Evolutionary conservation across 805 yeast species (phyloP).

Genomic region (Schizosaccharomyces osmophilus): DNA sequence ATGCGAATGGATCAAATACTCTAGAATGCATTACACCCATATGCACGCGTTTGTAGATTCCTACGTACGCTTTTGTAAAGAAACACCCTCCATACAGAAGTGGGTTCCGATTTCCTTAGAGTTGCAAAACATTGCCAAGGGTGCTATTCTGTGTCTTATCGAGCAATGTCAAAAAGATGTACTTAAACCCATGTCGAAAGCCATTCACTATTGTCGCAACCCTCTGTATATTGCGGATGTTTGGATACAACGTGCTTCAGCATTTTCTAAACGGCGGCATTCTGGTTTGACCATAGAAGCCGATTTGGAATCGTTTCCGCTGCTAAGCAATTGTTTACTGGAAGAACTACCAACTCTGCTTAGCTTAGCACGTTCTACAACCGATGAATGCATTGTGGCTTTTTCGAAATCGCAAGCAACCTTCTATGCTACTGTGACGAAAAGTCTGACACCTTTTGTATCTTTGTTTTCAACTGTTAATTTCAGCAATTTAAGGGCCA

Average conservation of each 20-base stretch:
- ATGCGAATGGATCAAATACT: not conserved
- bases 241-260: not conserved
- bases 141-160: not conserved
- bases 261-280: not conserved
- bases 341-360: not conserved
- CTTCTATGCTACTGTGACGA: not conserved
- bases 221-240: not conserved
- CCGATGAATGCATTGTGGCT: not conserved
- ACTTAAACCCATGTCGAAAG: not conserved
- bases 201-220: not conserved
- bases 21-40: not conserved
- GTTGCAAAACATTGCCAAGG: not conserved
- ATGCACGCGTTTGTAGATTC: not conserved
- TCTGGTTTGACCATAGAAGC: not conserved
- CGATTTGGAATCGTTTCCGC: not conserved
- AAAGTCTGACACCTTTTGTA: not conserved
- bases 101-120: not conserved
- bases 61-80: not conserved
- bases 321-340: not conserved
- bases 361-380: not conserved
- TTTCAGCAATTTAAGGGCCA: not conserved
- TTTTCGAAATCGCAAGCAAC: not conserved
- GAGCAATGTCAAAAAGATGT: not conserved
- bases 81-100: not conserved
- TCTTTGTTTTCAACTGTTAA: not conserved